phyloP scores from a whole-genome alignment of 495 filamentous ascomycete species.

The Penicillium longicatenatum region DNA sequence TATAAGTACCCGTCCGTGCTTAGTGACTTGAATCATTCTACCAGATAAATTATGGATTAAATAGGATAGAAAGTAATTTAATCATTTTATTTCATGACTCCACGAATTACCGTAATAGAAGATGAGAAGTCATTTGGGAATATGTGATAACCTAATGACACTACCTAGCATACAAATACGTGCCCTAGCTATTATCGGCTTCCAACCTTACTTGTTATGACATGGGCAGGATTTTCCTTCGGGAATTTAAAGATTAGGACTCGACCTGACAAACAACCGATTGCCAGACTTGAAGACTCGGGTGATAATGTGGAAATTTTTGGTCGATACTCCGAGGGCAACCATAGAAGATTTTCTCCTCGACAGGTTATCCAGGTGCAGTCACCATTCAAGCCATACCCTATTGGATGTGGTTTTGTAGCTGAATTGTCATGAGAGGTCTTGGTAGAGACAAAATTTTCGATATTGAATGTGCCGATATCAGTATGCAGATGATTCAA shows the following conservation, averaged over 20 bases:
- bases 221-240: conserved; percentile 6
- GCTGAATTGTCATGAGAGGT: no score
- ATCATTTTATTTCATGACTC: no score
- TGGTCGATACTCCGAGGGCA: conserved; percentile 27
- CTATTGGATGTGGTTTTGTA: not conserved
- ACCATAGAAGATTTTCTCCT: conserved; percentile 20
- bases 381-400: conserved; percentile 15
- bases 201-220: not conserved
- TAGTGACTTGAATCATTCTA: no score
- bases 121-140: no score
- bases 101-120: no score
- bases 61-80: no score
- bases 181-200: no score
- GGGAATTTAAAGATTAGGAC: conserved; percentile 13
- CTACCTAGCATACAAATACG: no score
- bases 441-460: not conserved
- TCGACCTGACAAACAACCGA: conserved; percentile 11
- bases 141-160: no score
- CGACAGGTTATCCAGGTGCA: conserved; percentile 26
- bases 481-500: conserved; percentile 9
- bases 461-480: conserved; percentile 6
- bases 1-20: no score
- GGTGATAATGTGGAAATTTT: not conserved
- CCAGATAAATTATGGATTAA: no score
- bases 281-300: not conserved